Conservation (phyloP, 2,329 filamentous ascomycete genomes). For the Talaromyces marneffei region DNA sequence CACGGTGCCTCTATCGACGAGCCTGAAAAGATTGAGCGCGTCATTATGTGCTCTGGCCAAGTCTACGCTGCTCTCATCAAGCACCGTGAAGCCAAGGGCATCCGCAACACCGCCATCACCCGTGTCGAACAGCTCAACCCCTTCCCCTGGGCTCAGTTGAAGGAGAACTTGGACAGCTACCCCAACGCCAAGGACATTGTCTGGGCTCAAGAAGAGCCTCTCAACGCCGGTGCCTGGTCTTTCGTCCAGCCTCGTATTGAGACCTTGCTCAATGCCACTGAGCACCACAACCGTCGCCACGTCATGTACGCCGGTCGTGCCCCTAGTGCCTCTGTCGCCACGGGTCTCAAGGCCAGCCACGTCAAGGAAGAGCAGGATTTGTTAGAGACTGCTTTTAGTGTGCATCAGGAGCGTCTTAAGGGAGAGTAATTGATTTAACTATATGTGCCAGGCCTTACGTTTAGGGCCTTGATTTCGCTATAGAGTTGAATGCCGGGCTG, state of each 20-base stretch:
- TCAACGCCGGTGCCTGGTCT: slow-evolving; percentile 95
- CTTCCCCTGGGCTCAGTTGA: slow-evolving; percentile 96
- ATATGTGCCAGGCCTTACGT: neutral
- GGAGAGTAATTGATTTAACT: slow-evolving; percentile 47
- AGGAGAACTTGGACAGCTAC: slow-evolving; percentile 94
- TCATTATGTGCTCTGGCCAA: slow-evolving; percentile 91
- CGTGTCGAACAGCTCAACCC: slow-evolving; percentile 97
- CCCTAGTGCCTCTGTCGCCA: slow-evolving; percentile 89
- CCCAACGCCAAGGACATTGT: slow-evolving; percentile 97
- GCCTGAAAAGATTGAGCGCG: slow-evolving; percentile 82
- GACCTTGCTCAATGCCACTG: slow-evolving; percentile 86
- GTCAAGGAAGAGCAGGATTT: slow-evolving; percentile 89
- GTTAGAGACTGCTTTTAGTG: slow-evolving; percentile 57
- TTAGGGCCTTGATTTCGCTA: neutral
- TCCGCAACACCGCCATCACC: slow-evolving; percentile 88
- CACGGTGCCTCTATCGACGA: slow-evolving; percentile 71
- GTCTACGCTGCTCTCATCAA: slow-evolving; percentile 88
- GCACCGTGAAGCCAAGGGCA: slow-evolving; percentile 77
- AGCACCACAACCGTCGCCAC: slow-evolving; percentile 86
- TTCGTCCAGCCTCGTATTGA: slow-evolving; percentile 97
- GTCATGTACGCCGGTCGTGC: slow-evolving; percentile 95
- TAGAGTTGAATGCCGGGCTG: neutral
- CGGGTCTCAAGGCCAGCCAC: slow-evolving; percentile 82
- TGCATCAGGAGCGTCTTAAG: slow-evolving; percentile 62
- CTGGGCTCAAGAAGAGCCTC: slow-evolving; percentile 94